phyloP scores from a whole-genome alignment of 1,284 basidiomycete genomes.

The Ceratobasidium theobromae region DNA sequence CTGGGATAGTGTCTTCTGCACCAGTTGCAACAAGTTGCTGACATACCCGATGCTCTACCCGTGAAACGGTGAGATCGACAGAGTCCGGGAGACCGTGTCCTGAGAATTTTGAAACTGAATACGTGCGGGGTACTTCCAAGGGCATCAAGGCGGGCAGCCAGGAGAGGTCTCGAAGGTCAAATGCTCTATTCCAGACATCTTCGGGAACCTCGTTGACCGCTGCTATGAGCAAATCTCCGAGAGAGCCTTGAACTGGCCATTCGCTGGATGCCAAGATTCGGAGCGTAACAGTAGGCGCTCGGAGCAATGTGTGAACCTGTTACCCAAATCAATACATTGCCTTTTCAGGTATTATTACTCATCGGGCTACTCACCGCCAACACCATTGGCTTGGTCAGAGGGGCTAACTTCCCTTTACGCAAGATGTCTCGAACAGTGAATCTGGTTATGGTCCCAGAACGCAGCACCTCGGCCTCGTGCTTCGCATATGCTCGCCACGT shows the following conservation, averaged over 20 bases:
- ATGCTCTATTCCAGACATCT: constrained; percentile 22
- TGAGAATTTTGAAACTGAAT: constrained; percentile 26
- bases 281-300: constrained; percentile 19
- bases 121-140: constrained; percentile 29
- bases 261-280: constrained; percentile 19
- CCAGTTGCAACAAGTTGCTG: constrained; percentile 15
- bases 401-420: constrained; percentile 24
- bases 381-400: constrained; percentile 29
- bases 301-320: constrained; percentile 22
- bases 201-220: constrained; percentile 18
- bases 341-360: background rate
- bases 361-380: constrained; percentile 6
- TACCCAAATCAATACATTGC: background rate
- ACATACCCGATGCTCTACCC: constrained; percentile 21
- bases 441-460: background rate
- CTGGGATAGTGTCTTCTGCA: constrained; percentile 5
- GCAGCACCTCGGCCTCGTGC: constrained; percentile 28
- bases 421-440: constrained; percentile 30
- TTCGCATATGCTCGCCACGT: constrained; percentile 27
- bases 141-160: constrained; percentile 25
- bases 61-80: constrained; percentile 28
- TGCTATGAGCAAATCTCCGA: constrained; percentile 28
- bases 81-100: constrained; percentile 14
- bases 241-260: constrained; percentile 31
- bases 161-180: constrained; percentile 5